A percentile compares a stretch with the other conserved stretches of the same genome.
phyloP scores from a whole-genome alignment of 2,329 filamentous ascomycete genomes.

The Paraphaeosphaeria minitans region DNA sequence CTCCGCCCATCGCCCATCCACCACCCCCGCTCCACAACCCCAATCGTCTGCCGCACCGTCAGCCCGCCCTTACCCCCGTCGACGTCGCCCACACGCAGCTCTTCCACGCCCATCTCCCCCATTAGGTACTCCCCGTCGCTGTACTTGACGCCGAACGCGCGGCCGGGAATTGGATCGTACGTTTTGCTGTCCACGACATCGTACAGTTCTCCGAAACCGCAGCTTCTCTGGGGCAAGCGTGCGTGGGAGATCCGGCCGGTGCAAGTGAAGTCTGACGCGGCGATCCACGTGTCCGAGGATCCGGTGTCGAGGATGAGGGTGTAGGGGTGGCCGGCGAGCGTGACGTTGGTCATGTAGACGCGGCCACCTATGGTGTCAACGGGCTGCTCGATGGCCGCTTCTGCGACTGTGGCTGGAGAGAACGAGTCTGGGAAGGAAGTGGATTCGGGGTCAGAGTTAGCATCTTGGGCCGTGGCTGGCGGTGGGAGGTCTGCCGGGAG shows the following conservation, averaged over 20 bases:
- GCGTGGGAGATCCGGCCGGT: background rate
- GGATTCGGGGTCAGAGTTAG: background rate
- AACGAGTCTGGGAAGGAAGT: background rate
- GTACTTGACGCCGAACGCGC: slow-evolving; percentile 28
- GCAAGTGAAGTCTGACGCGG: slow-evolving; percentile 24
- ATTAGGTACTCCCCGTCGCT: slow-evolving; percentile 31
- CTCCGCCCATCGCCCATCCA: slow-evolving; percentile 36
- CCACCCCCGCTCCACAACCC: slow-evolving; percentile 32
- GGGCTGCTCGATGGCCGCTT: slow-evolving; percentile 21
- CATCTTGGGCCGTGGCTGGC: background rate
- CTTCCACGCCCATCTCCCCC: slow-evolving; percentile 28
- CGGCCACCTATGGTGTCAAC: slow-evolving; percentile 33
- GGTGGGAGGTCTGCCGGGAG: background rate
- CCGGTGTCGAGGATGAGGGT: slow-evolving; percentile 37
- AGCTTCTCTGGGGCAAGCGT: slow-evolving; percentile 13
- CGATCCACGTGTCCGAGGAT: slow-evolving; percentile 35
- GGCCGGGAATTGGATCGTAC: slow-evolving; percentile 9
- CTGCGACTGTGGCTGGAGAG: background rate
- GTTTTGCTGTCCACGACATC: slow-evolving; percentile 10
- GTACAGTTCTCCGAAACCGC: slow-evolving; percentile 28
- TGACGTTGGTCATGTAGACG: slow-evolving; percentile 39
- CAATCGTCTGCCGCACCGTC: slow-evolving; percentile 27
- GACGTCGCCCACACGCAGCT: slow-evolving; percentile 24
- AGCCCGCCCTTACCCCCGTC: slow-evolving; percentile 10
- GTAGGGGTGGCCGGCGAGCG: slow-evolving; percentile 21